These are phyloP conservation scores for Polyplosphaeria fusca DNA, from an alignment of 495 filamentous ascomycete genomes.

Conservation along the genomic window DNA sequence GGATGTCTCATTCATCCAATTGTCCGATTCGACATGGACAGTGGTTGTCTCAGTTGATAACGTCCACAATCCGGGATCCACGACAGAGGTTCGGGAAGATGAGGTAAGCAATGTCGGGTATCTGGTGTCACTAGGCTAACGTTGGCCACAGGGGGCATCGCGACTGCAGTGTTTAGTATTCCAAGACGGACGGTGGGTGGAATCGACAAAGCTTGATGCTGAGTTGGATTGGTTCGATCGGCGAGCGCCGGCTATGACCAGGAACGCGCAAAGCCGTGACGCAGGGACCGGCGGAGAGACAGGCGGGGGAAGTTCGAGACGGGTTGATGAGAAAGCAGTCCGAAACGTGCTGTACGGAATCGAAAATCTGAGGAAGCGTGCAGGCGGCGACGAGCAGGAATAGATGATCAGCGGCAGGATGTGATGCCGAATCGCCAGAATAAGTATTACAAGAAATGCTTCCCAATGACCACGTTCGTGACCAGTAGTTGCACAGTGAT, in stretches of 20 bases:
- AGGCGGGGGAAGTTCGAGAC: neutral
- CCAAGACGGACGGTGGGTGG: slow-evolving; percentile 8
- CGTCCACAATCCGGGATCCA: slow-evolving; percentile 35
- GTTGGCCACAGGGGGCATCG: slow-evolving; percentile 2
- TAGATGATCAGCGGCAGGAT: neutral
- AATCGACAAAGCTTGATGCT: neutral
- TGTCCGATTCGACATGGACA: neutral
- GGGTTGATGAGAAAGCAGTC: slow-evolving; percentile 44
- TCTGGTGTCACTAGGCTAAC: neutral
- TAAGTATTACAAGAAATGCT: no score
- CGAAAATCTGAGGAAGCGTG: slow-evolving; percentile 70
- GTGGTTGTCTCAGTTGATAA: slow-evolving; percentile 36
- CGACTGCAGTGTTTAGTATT: slow-evolving; percentile 25
- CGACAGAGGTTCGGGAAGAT: slow-evolving; percentile 22
- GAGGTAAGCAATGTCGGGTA: slow-evolving; percentile 12
- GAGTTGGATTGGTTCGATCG: slow-evolving; percentile 25
- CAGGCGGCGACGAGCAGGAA: slow-evolving; percentile 44
- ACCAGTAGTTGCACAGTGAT: no score
- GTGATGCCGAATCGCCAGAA: no score
- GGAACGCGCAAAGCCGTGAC: neutral
- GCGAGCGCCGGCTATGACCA: slow-evolving; percentile 5
- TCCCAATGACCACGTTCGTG: no score
- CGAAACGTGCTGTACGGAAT: slow-evolving; percentile 65
- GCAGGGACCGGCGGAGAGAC: slow-evolving; percentile 1
- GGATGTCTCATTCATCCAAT: slow-evolving; percentile 29